Evolutionary conservation across 2,329 filamentous ascomycete genomes (phyloP), one percentile per base, ranked within the genome.

Genomic region (Aspergillus glaucus): DNA sequence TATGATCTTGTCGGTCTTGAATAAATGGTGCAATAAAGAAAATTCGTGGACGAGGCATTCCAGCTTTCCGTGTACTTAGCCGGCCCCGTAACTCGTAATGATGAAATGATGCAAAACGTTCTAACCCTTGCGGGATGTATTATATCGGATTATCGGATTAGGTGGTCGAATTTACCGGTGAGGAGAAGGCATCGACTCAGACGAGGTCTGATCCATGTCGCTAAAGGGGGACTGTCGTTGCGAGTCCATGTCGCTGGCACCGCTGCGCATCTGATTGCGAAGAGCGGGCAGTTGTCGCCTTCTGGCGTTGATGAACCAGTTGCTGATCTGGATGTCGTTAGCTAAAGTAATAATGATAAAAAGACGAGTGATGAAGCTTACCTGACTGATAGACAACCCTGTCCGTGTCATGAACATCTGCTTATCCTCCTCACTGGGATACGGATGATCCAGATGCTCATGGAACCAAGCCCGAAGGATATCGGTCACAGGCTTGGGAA

Each of bases 401-500:
- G 89, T 95, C 61, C 82, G 76, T 43, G 79, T 78, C 77, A 90
- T 88, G 43, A 95, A 76, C 50, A 87, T 81, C 62, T 91, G 82
- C 69, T 95, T 94, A 71, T 94, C 86, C 54, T 94, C 88, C 66
- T 94, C 88, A 4, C 84, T 90, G 1, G 89, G 89, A 64, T 95
- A 95, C 0, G 89, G 88, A 62, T 93, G 88, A 51, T 83, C 76
- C 6, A 90, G 69, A 66, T 93, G 86, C n/a, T 78, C 77, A 45
- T 84, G 70, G 56, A 94, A 91, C 90, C 90, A 95, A 0, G 80
- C 75, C 47, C 87, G 81, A 37, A 95, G 75, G 56, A 87, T 84
- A 63, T 91, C 87, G 0, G 89, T 95, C 0, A 88, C 88, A 47
- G 90, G 86, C 63, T 94, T 94, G n/a, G 90, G 90, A 3, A 95